Evolutionary conservation across 2,329 filamentous ascomycete species (phyloP), one percentile per base, ranked within the genome.

Genomic region (Hypoxylon sp.): DNA sequence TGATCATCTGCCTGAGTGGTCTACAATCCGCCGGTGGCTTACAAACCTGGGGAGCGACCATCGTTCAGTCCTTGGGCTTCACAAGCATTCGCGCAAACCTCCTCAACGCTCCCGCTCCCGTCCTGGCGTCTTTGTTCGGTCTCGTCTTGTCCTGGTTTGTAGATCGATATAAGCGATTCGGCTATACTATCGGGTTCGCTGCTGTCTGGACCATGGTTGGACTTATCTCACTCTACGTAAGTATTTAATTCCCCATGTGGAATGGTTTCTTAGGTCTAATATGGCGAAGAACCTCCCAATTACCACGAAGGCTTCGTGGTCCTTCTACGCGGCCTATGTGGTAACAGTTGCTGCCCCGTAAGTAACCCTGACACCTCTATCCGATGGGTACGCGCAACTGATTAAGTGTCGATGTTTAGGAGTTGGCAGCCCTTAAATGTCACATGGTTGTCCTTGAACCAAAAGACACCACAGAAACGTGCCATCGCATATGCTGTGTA

Each of bases 371-470:
- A 11, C 42, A 26, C 35, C 31, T 44, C 17, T 35, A 29, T 35
- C 19, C 3, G 9, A 3, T 14, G 3, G 5, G 1, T 19, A 26
- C 24, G 11, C 31, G 31, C 35, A 50, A 1, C 42, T 66, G 19
- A 69, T 37, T 29, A 11, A 58, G 3, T 26, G 17, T 26, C 26
- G 37, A 24, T 14, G 24, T 14, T 8, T 44, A 70, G 67, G 13
- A 64, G 62, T 53, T 73, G 67, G 71, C 71, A 73, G 33, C 69
- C 71, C 29, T 42, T 73, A 26, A 73, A 73, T 37, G 71, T 72
- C 22, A 72, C 69, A 6, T 71, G 69, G 71, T 53, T 73, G 29
- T 69, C 71, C 4, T 53, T 73, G 2, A 73, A 73, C 62, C 50
- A 51, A 31, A 65, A 70, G 46, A 73, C 71, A 10, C 71, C 71